Percentiles rank a stretch among this genome's conserved stretches.
Conservation (phyloP, 257 asterid species). For the Nicotiana attenuata region DNA sequence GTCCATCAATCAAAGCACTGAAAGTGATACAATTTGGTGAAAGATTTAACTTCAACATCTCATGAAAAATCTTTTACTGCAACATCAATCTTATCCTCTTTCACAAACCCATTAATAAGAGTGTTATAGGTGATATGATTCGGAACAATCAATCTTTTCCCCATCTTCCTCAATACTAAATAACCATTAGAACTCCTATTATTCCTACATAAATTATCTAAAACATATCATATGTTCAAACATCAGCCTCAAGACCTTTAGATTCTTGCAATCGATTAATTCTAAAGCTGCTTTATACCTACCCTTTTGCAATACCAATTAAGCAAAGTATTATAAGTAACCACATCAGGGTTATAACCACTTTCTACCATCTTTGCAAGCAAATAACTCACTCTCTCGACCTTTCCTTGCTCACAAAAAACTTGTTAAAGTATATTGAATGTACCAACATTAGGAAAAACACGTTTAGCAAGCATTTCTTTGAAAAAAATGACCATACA, state of each 20-base stretch:
- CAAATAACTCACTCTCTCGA: conserved; percentile 61
- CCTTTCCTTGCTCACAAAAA: conserved; percentile 61
- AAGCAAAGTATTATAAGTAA: too few relatives aligned
- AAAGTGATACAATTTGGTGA: conserved; percentile 62
- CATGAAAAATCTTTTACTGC: conserved; percentile 54
- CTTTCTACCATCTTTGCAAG: conserved; percentile 76
- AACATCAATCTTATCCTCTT: conserved; percentile 65
- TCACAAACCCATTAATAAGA: conserved; percentile 66
- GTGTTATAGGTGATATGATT: conserved; percentile 38
- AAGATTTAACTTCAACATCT: conserved; percentile 57
- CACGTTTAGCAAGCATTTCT: conserved; percentile 55
- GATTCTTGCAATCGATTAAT: conserved; percentile 70
- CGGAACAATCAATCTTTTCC: conserved; percentile 38
- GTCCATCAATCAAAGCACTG: conserved; percentile 70
- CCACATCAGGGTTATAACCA: too few relatives aligned
- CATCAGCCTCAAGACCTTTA: conserved; percentile 71
- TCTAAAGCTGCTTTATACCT: not conserved
- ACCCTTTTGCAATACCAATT: too few relatives aligned
- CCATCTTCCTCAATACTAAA: conserved; percentile 62
- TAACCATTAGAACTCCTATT: conserved; percentile 66
- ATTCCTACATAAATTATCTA: conserved; percentile 65
- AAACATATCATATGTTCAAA: conserved; percentile 73
- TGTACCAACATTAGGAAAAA: conserved; percentile 61
- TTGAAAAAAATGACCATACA: conserved; percentile 62
- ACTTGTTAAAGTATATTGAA: conserved; percentile 70